A percentile compares a stretch with the other conserved stretches of the same genome.
These are phyloP conservation scores for Prunus mume DNA, from an alignment of 306 rosid genomes.

Conservation along the genomic window DNA sequence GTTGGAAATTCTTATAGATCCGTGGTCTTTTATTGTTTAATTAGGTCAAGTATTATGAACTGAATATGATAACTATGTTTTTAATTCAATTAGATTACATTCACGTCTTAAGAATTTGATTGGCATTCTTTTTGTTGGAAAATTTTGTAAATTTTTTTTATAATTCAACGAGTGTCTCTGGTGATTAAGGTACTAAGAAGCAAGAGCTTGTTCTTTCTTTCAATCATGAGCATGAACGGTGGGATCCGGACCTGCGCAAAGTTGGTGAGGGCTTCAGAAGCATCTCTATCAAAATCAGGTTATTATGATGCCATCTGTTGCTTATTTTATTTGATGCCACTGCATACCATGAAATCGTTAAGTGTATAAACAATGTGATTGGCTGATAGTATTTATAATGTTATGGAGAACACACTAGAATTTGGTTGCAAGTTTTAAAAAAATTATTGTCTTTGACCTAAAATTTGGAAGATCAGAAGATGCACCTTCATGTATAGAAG, in stretches of 20 bases:
- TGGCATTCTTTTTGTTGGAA: not conserved
- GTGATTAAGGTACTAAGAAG: not conserved
- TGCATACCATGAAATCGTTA: not conserved
- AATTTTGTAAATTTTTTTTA: not conserved
- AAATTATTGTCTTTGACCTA: not conserved
- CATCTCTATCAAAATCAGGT: slow-evolving; percentile 25
- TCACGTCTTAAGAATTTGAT: not conserved
- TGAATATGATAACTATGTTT: not conserved
- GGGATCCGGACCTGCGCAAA: slow-evolving; percentile 29
- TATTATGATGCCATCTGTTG: not conserved
- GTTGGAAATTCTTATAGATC: not conserved
- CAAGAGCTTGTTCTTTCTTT: not conserved
- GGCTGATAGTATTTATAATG: not conserved
- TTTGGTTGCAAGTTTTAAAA: not conserved
- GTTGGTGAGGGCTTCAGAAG: slow-evolving; percentile 25
- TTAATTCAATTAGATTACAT: not conserved
- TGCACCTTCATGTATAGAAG: not conserved
- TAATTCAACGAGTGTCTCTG: not conserved
- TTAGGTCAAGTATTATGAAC: not conserved
- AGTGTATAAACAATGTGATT: not conserved
- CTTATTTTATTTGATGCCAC: not conserved
- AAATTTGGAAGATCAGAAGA: not conserved
- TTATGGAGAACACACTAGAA: not conserved
- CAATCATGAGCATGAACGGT: slow-evolving; percentile 11
- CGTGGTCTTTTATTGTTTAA: not conserved